Evolutionary conservation across 768 basidiomycete genomes (phyloP).

Genomic region (Ramaria sp.): DNA sequence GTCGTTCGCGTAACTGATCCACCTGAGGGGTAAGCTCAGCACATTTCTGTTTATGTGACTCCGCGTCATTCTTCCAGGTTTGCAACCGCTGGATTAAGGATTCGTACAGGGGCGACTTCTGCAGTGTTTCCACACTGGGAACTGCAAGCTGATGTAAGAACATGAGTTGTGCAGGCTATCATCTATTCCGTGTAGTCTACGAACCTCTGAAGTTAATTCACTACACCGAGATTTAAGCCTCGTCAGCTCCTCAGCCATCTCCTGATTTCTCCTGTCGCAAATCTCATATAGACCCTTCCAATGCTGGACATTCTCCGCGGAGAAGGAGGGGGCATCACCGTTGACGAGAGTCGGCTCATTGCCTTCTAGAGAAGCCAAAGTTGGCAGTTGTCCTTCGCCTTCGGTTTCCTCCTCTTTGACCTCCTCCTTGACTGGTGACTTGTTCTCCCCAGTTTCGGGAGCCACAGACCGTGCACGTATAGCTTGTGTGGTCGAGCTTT

Average conservation of each 20-base stretch:
- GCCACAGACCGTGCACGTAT: conserved; percentile 30
- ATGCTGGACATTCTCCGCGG: conserved; percentile 11
- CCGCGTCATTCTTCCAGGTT: not conserved
- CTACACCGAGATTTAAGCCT: not conserved
- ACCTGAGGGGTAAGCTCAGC: conserved; percentile 1
- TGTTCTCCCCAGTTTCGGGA: conserved; percentile 17
- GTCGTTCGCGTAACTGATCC: conserved; percentile 1
- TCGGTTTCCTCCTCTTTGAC: conserved; percentile 34
- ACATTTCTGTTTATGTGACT: conserved; percentile 3
- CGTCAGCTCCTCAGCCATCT: conserved; percentile 1
- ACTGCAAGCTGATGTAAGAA: not conserved
- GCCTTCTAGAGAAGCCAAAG: not conserved
- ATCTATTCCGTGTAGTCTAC: not conserved
- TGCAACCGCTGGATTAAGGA: not conserved
- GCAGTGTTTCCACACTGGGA: conserved; percentile 1
- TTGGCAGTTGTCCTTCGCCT: conserved; percentile 27
- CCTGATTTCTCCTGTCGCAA: not conserved
- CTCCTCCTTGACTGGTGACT: conserved; percentile 18
- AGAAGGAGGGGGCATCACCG: not conserved
- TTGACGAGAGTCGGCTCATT: not conserved
- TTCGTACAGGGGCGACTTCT: conserved; percentile 1
- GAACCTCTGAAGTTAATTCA: not conserved
- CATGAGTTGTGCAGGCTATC: not conserved
- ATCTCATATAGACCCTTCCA: conserved; percentile 15
- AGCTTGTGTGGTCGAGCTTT: conserved; percentile 42